phyloP scores from a whole-genome alignment of 2,329 filamentous ascomycete genomes.

The Paecilomyces sp. region DNA sequence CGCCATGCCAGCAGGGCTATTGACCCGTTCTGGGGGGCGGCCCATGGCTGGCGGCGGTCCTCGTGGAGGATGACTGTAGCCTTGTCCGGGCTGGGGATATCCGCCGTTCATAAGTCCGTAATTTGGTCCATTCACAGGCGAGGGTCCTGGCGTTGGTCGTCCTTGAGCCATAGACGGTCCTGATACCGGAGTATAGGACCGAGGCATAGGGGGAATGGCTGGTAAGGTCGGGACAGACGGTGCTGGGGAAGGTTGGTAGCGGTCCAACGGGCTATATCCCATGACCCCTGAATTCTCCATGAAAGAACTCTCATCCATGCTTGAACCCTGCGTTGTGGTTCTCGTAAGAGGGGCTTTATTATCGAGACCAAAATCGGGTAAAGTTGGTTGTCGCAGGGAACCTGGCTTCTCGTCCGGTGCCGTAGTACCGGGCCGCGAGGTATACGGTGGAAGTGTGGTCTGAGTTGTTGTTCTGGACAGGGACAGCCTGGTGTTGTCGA shows the following conservation, averaged over 20 bases:
- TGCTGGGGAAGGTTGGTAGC: constrained; percentile 15
- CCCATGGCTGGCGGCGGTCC: constrained; percentile 6
- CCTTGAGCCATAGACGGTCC: constrained; percentile 16
- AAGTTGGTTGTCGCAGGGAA: constrained; percentile 20
- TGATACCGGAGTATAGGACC: constrained; percentile 16
- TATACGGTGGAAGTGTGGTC: constrained; percentile 39
- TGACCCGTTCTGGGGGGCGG: constrained; percentile 2
- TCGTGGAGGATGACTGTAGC: constrained; percentile 10
- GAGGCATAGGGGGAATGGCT: constrained; percentile 13
- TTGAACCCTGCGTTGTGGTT: constrained; percentile 38
- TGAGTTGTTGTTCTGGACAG: constrained; percentile 40
- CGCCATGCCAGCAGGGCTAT: constrained; percentile 4
- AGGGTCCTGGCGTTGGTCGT: constrained; percentile 17
- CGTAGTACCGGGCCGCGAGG: constrained; percentile 54
- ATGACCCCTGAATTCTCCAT: constrained; percentile 22
- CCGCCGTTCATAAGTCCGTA: constrained; percentile 8
- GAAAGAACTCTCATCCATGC: constrained; percentile 50
- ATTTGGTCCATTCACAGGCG: constrained; percentile 15
- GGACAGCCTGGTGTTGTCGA: constrained; percentile 32
- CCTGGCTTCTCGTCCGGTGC: constrained; percentile 18
- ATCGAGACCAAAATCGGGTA: constrained; percentile 36
- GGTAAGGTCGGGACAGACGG: constrained; percentile 27
- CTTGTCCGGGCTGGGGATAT: constrained; percentile 16
- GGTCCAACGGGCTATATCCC: constrained; percentile 29
- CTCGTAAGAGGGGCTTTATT: constrained; percentile 35